Evolutionary conservation across 352 stramenopile species (phyloP), one percentile per base, ranked within the genome.

Genomic region (Globisporangium cystogenes): DNA sequence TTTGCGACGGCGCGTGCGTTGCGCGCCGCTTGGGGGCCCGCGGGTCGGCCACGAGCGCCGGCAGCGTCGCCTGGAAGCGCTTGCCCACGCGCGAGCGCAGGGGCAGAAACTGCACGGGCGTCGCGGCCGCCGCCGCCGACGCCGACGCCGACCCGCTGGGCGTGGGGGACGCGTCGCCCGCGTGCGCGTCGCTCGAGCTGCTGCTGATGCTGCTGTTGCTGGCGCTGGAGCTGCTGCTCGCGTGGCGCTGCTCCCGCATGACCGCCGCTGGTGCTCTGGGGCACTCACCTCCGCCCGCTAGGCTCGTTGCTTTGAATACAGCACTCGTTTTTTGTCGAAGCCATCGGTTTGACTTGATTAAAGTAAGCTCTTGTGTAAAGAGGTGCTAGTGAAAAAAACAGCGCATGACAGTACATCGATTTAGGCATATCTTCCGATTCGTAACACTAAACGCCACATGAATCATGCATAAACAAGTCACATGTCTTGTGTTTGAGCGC

Each of bases 71-170:
- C 67, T 95, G 85, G 54, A 78, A 95, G 48, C 79, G 67, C 71
- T 86, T 90, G 8, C 85, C 85, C 14, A 95, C 80, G 24, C 85
- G 74, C 23, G 80, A 91, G 41, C 76, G 82, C 14, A 92, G 65
- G n/a, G 82, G 21, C n/a, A 76, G 55, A 55, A 89, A 92, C 57
- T 87, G 82, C 15, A 61, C 50, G 7, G 18, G 24, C 35, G 5
- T 24, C 18, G 36, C 23, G 18, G 21, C 36, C 5, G 46, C 29
- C 7, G 21, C 23, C 7, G 24, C 40, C 18, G 40, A 10, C 3
- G 40, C 10, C 18, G 36, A 14, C 4, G 11, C 14, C 4, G 12
- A 18, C 14, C 12, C 5, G 33, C 33, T 39, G 11, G 14, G 18
- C 12, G 33, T 39, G 14, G 33, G 33, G 33, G 33, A 39, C 33